Percentiles rank a stretch among this genome's conserved stretches.
phyloP scores from a whole-genome alignment of 208 protist species.

The Crithidia expoeki region DNA sequence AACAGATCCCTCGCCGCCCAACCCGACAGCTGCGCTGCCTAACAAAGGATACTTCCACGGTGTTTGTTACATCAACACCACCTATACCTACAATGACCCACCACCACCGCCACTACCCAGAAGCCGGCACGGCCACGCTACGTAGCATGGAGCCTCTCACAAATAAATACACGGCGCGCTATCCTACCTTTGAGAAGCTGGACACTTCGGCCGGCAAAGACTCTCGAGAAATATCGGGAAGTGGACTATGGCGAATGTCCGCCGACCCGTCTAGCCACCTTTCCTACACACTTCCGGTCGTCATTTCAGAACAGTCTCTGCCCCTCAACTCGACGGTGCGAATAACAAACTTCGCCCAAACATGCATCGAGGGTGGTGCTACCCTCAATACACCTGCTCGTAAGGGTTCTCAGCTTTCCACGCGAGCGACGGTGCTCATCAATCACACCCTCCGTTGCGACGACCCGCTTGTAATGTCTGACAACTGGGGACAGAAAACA shows the following conservation, averaged over 20 bases:
- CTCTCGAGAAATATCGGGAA: too few relatives aligned
- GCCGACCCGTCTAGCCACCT: slow-evolving; percentile 8
- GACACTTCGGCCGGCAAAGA: too few relatives aligned
- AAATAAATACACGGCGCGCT: too few relatives aligned
- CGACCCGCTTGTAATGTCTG: slow-evolving; percentile 23
- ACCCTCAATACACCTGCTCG: background rate
- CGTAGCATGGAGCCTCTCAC: background rate
- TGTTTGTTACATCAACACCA: background rate
- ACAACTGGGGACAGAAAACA: slow-evolving; percentile 33
- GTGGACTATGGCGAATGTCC: too few relatives aligned
- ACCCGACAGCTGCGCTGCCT: background rate
- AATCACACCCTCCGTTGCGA: slow-evolving; percentile 8
- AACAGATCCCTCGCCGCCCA: background rate
- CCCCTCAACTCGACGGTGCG: background rate
- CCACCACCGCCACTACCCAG: too few relatives aligned
- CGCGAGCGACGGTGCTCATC: slow-evolving; percentile 5
- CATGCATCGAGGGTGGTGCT: background rate
- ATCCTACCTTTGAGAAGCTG: too few relatives aligned
- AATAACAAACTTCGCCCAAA: background rate
- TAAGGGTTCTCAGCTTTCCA: background rate
- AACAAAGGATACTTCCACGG: background rate
- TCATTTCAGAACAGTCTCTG: background rate
- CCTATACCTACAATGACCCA: background rate
- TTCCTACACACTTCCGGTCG: background rate
- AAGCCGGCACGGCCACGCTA: too few relatives aligned